Conservation (phyloP, 768 basidiomycete genomes). For the Termitomyces sp. region DNA sequence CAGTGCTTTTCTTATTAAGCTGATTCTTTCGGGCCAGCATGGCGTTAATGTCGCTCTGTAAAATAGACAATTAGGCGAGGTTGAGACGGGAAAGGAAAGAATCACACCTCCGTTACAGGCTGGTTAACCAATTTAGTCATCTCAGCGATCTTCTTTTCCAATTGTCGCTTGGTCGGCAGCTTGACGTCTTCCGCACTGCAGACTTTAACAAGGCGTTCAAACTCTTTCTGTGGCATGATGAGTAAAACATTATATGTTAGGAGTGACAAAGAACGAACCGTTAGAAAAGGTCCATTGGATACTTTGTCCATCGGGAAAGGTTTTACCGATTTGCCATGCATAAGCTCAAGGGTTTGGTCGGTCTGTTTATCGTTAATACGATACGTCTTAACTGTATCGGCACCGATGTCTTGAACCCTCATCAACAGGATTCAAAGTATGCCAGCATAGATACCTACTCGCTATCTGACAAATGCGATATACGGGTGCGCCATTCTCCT, state of each 20-base stretch:
- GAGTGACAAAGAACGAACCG: constrained; percentile 47
- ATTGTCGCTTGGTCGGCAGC: constrained; percentile 60
- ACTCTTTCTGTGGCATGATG: constrained; percentile 57
- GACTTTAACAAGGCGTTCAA: constrained; percentile 48
- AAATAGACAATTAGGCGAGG: neutral
- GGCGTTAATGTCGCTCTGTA: constrained; percentile 76
- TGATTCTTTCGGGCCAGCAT: constrained; percentile 69
- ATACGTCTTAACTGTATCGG: constrained; percentile 61
- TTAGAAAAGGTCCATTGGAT: constrained; percentile 65
- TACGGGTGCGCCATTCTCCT: constrained; percentile 49
- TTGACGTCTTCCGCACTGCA: constrained; percentile 51
- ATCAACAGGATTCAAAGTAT: neutral
- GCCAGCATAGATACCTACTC: constrained; percentile 46
- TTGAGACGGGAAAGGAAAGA: constrained; percentile 8
- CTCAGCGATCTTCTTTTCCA: constrained; percentile 64
- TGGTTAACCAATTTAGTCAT: constrained; percentile 56
- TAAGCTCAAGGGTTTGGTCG: constrained; percentile 68
- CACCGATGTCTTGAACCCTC: constrained; percentile 39
- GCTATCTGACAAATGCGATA: constrained; percentile 83
- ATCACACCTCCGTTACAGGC: constrained; percentile 72
- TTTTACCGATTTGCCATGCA: constrained; percentile 65
- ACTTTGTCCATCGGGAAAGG: constrained; percentile 80
- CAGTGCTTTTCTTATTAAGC: constrained; percentile 28
- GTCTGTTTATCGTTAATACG: constrained; percentile 61
- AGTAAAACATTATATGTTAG: neutral